These are phyloP conservation scores for Kodamaea sp. DNA, from an alignment of 1,139 yeast genomes.

Conservation along the genomic window DNA sequence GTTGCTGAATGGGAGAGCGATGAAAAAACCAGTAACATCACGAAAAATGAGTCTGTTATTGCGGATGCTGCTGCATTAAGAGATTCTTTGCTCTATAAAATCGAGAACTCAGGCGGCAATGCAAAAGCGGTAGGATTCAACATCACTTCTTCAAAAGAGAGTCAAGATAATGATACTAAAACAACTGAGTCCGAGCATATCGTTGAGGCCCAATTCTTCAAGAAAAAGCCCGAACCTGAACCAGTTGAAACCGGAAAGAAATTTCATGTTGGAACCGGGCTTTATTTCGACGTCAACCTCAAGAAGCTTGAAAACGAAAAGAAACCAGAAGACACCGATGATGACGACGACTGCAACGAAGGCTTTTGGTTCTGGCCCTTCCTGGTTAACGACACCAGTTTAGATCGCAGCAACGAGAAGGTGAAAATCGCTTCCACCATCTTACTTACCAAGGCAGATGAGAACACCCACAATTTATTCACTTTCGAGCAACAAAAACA, in stretches of 20 bases:
- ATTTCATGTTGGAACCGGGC: conserved; percentile 25
- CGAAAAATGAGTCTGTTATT: no score
- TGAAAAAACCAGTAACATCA: no score
- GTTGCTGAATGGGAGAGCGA: no score
- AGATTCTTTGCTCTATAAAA: no score
- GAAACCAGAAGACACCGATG: conserved; percentile 1
- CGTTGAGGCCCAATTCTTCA: conserved; percentile 4
- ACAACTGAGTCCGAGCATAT: background rate
- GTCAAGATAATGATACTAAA: no score
- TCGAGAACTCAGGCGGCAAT: no score
- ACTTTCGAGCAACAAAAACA: background rate
- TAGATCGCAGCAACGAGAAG: background rate
- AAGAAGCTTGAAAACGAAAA: conserved; percentile 1
- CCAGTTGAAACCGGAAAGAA: conserved; percentile 2
- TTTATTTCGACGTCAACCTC: conserved; percentile 21
- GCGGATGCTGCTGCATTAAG: no score
- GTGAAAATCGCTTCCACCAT: background rate
- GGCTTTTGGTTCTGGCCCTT: conserved; percentile 7
- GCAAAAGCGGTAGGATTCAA: no score
- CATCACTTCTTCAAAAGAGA: no score
- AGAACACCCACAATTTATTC: conserved; percentile 5
- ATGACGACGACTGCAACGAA: conserved; percentile 2
- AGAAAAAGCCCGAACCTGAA: conserved; percentile 4
- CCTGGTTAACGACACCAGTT: background rate
- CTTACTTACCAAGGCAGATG: background rate